Evolutionary conservation across 306 rosid species (phyloP).

Genomic region (Gastrolobium bilobum): DNA sequence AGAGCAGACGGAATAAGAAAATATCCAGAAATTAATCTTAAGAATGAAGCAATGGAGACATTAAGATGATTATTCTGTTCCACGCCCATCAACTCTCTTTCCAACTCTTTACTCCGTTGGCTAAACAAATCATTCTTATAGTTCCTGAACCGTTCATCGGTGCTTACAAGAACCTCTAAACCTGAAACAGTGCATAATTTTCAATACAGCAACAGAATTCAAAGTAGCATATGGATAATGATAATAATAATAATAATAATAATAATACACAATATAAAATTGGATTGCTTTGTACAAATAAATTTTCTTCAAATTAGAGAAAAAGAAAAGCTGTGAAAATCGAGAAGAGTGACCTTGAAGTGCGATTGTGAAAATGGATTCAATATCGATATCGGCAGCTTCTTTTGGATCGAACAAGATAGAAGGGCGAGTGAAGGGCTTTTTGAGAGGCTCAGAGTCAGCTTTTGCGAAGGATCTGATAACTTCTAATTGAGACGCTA

Average conservation of each 20-base stretch:
- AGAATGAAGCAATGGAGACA: constrained; percentile 66
- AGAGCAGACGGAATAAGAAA: constrained; percentile 70
- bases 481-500: constrained; percentile 74
- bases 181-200: constrained; percentile 59
- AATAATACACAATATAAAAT: neutral
- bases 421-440: constrained; percentile 89
- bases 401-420: constrained; percentile 78
- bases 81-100: constrained; percentile 75
- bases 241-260: too few species aligned
- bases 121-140: constrained; percentile 79
- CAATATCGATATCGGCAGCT: constrained; percentile 80
- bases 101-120: constrained; percentile 70
- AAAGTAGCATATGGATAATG: neutral
- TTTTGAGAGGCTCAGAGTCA: constrained; percentile 65
- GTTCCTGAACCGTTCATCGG: constrained; percentile 71
- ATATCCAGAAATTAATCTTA: constrained; percentile 70
- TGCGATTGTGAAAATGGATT: constrained; percentile 65
- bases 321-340: neutral
- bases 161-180: constrained; percentile 71
- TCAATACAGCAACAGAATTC: neutral
- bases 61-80: constrained; percentile 75
- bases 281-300: neutral
- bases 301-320: neutral
- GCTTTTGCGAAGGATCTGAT: constrained; percentile 60
- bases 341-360: constrained; percentile 60